phyloP scores from a whole-genome alignment of 345 rosid species.

The Eucalyptus marginata region DNA sequence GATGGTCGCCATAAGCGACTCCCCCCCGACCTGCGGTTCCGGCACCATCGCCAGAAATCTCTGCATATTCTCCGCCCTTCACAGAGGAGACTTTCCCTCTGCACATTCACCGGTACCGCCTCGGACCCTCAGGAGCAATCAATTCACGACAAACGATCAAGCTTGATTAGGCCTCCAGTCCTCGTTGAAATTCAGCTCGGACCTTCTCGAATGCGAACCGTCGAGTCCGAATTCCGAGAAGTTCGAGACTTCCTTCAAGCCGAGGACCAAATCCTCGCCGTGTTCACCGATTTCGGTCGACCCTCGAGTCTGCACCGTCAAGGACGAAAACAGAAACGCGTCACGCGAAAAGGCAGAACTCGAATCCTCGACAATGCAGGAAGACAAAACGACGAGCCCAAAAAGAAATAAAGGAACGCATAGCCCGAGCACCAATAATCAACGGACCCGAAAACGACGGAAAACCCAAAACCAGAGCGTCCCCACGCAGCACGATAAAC shows the following conservation, averaged over 20 bases:
- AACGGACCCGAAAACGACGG: not conserved
- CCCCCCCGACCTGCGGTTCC: constrained; percentile 30
- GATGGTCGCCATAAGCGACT: constrained; percentile 48
- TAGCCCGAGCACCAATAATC: not conserved
- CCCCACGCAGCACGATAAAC: not conserved
- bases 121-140: not conserved
- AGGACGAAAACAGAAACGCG: not conserved
- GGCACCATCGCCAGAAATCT: constrained; percentile 19
- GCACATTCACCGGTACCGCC: not conserved
- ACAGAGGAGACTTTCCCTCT: not conserved
- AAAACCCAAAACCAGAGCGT: not conserved
- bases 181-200: not conserved
- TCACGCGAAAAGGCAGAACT: not conserved
- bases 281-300: not conserved
- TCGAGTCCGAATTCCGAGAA: not conserved
- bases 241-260: not conserved
- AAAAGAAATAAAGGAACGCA: not conserved
- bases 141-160: not conserved
- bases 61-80: constrained; percentile 4
- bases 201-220: not conserved
- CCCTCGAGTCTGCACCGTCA: not conserved
- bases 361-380: not conserved
- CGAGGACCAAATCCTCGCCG: not conserved
- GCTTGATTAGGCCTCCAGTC: not conserved
- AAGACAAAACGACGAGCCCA: not conserved